Conservation (phyloP, 176 grass and related monocot species). For the Aegilops bicornis region DNA sequence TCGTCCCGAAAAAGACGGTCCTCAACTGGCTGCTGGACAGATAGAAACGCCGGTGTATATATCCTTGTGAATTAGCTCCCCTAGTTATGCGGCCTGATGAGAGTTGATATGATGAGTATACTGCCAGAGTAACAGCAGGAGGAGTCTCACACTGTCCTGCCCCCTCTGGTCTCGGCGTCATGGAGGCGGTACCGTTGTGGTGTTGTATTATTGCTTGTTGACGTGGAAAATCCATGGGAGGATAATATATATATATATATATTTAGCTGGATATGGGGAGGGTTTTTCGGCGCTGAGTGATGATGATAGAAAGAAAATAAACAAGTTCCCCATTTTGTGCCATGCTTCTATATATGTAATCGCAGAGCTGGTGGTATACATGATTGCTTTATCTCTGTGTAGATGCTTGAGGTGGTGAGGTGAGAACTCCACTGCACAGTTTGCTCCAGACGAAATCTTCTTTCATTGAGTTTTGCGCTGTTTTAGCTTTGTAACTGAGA, state of each 20-base stretch:
- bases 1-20: constrained; percentile 61
- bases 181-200: background rate
- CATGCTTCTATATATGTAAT: background rate
- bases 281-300: background rate
- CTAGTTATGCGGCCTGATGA: constrained; percentile 32
- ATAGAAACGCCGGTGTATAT: constrained; percentile 42
- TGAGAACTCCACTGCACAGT: background rate
- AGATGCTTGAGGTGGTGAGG: background rate
- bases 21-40: constrained; percentile 83
- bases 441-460: background rate
- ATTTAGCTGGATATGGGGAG: background rate
- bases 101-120: constrained; percentile 40
- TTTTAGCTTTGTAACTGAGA: background rate
- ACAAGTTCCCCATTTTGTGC: constrained; percentile 1
- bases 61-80: constrained; percentile 55
- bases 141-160: background rate
- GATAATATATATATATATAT: constrained; percentile 33
- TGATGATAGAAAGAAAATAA: background rate
- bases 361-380: background rate
- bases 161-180: background rate
- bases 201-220: constrained; percentile 39
- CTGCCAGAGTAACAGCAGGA: constrained; percentile 13
- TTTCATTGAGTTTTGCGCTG: background rate
- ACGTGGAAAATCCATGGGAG: constrained; percentile 25
- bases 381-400: constrained; percentile 21